A percentile compares a stretch with the other conserved stretches of the same genome.
Conservation (phyloP, 495 filamentous ascomycete genomes). For the Haplographium delicatum region DNA sequence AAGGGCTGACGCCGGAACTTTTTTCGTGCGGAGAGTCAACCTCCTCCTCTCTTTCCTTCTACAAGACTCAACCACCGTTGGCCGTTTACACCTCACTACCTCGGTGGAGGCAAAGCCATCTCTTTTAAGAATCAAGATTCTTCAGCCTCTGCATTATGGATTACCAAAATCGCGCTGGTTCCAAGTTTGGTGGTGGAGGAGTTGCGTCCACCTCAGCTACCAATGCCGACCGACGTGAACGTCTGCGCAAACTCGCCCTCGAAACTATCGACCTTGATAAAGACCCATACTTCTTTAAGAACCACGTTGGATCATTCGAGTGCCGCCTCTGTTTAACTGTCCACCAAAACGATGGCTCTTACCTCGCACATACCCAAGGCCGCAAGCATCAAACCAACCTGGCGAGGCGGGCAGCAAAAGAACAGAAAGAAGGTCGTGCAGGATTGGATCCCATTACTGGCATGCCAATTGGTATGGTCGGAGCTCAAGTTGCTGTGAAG, state of each 20-base stretch:
- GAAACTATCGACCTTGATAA: conserved; percentile 99
- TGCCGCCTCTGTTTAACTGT: conserved; percentile 96
- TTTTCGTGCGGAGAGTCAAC: neutral
- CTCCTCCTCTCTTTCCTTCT: neutral
- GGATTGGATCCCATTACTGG: conserved; percentile 73
- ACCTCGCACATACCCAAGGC: conserved; percentile 97
- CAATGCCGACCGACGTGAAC: conserved; percentile 95
- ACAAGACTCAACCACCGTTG: neutral
- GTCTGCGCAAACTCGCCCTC: conserved; percentile 93
- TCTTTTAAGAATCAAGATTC: neutral
- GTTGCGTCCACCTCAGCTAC: conserved; percentile 89
- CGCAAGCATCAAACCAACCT: conserved; percentile 99
- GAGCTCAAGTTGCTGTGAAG: conserved; percentile 68
- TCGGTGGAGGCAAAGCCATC: too few species aligned
- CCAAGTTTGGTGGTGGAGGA: conserved; percentile 96
- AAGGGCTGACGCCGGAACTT: conserved; percentile 10
- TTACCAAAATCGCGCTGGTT: conserved; percentile 88
- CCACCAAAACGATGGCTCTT: conserved; percentile 99
- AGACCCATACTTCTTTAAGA: conserved; percentile 99
- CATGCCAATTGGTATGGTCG: conserved; percentile 65
- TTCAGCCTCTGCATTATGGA: conserved; percentile 40
- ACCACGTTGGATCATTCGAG: conserved; percentile 97
- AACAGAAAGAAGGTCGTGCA: conserved; percentile 79
- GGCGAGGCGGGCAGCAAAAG: conserved; percentile 88
- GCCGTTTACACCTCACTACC: too few species aligned